Conservation (phyloP, 78 protist species). For the Dictyostelium brefeldianum region DNA sequence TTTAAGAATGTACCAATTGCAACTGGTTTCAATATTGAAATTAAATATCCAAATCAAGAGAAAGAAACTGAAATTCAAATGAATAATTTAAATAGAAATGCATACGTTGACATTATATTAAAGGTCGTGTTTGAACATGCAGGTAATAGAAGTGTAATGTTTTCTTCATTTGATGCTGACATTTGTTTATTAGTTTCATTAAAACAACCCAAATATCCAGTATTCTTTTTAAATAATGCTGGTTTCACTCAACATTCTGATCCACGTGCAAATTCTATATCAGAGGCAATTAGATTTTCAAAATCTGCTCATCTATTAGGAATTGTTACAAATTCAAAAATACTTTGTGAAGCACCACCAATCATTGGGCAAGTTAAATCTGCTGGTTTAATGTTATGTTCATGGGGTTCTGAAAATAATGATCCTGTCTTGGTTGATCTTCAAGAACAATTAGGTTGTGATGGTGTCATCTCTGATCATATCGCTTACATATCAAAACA, state of each 20-base stretch:
- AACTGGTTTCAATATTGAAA: conserved; percentile 89
- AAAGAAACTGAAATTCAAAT: conserved; percentile 1
- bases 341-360: conserved; percentile 68
- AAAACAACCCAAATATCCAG: conserved; percentile 90
- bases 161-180: conserved; percentile 89
- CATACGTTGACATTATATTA: conserved; percentile 67
- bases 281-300: conserved; percentile 79
- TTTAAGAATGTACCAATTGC: conserved; percentile 72
- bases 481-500: conserved; percentile 78
- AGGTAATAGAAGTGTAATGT: conserved; percentile 80
- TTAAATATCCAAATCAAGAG: conserved; percentile 81
- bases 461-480: conserved; percentile 88
- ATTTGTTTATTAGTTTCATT: conserved; percentile 43
- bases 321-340: conserved; percentile 79
- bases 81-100: conserved; percentile 54
- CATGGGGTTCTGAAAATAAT: conserved; percentile 87
- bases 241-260: conserved; percentile 79
- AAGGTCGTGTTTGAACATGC: conserved; percentile 80
- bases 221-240: conserved; percentile 84
- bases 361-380: conserved; percentile 72
- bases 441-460: conserved; percentile 82
- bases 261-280: conserved; percentile 68
- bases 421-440: conserved; percentile 70
- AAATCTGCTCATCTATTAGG: conserved; percentile 74
- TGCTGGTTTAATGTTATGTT: conserved; percentile 80